Conservation (phyloP, 805 yeast species). For the Saccharomyces eubayanus region DNA sequence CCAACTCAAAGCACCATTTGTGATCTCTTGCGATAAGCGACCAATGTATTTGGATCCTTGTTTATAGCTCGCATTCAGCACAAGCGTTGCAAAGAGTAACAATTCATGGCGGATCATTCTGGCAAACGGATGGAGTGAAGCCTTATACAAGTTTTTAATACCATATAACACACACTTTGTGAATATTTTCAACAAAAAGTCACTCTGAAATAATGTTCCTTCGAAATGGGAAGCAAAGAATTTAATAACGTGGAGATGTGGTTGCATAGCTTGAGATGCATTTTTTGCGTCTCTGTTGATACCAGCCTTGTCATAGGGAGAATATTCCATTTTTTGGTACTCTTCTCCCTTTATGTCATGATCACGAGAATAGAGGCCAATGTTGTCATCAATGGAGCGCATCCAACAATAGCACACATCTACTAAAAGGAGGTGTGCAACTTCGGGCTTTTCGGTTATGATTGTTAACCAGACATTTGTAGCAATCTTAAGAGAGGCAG, state of each 20-base stretch:
- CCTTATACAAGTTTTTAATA: constrained; percentile 41
- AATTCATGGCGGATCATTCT: constrained; percentile 68
- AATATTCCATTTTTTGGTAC: constrained; percentile 72
- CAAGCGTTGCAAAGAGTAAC: constrained; percentile 56
- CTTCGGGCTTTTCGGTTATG: constrained; percentile 53
- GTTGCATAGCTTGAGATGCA: constrained; percentile 45
- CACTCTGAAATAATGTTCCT: constrained; percentile 66
- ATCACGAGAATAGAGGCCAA: constrained; percentile 56
- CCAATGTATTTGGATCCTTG: constrained; percentile 40
- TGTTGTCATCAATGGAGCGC: constrained; percentile 44
- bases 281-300: constrained; percentile 44
- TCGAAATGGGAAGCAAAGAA: constrained; percentile 72
- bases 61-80: constrained; percentile 48
- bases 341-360: constrained; percentile 54
- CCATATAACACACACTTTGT: constrained; percentile 53
- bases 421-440: constrained; percentile 52
- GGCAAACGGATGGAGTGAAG: constrained; percentile 78
- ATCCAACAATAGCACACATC: constrained; percentile 69
- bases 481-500: constrained; percentile 52
- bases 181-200: constrained; percentile 59
- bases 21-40: constrained; percentile 39
- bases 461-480: constrained; percentile 75
- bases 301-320: constrained; percentile 66
- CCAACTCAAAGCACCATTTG: constrained; percentile 73
- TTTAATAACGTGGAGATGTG: constrained; percentile 61